Base-by-base conservation (phyloP, 306 rosid genomes). In the Cicer arietinum region DNA sequence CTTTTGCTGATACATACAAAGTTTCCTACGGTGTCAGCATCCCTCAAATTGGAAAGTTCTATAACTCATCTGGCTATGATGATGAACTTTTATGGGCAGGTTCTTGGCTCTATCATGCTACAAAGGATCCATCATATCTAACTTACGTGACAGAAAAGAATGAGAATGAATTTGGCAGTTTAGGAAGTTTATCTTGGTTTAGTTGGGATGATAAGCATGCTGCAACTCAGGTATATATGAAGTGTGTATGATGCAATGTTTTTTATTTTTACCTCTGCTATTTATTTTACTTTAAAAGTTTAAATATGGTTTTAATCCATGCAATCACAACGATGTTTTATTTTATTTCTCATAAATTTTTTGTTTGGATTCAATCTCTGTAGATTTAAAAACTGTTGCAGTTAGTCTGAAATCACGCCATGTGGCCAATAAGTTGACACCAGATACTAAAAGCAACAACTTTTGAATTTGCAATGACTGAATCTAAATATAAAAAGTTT, bases 31-130 rank as follows among this genome's bases (percentile, higher is more conserved):
- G 87, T 70, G 78, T 83, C 25, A 91, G 94, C 83, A 83, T 91
- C 57, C 94, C 94, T 56, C 88, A 83, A 80, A 85, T 84, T 79
- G 77, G 82, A 73, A 50, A 73, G 6, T 91, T 67, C 81, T 91
- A 87, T 79, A 89, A 91, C 80, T 91, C 97, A 62, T 79, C 91
- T 4, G 94, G 94, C 78, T 91, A 73, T 81, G 90, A 67, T 11
- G 94, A 91, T 80, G 97, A 91, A 78, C 97, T 89, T 69, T 68
- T 91, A 78, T 91, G 97, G 97, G 92, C 92, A 66, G 85, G 87
- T 53, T 66, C 79, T 13, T 89, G 94, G 94, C 85, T 91, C 22
- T 89, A 87, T 47, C 86, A 84, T 79, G 97, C 94, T 46, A 91
- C 92, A 63, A 71, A 74, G 73, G 85, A 89, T 46, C 73, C 80